Evolutionary conservation across 768 basidiomycete species (phyloP), one percentile per base, ranked within the genome.

Genomic region (Boletus fagicola): DNA sequence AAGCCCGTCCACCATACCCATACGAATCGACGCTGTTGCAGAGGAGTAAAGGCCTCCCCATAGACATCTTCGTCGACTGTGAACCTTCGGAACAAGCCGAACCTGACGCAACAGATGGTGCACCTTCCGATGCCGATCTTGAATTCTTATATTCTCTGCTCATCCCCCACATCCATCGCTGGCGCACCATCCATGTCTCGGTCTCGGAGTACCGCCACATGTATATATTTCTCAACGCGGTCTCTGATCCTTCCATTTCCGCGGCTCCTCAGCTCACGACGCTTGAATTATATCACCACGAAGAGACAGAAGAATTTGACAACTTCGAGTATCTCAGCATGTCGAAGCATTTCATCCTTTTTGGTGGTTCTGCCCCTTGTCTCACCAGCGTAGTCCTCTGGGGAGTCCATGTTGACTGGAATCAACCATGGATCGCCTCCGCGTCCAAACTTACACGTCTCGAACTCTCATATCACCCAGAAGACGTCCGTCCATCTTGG

Each of bases 351-450:
- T 82, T 85, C 71, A 71, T 77, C 12, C 76, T 82, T 18, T 84
- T 90, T 63, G 77, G 81, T 3, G 77, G 79, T 26, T 77, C 77
- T 18, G 70, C 73, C 9, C 89, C 89, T 1, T 77, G 73, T 9
- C 73, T 91, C 15, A 71, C 67, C 20, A 63, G 71, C 5, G 69
- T 83, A 35, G 73, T 74, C 11, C 74, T 91, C 28, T 88, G 85
- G 83, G 88, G 87, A 39, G 84, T 89, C 5, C 88, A 88, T 59
- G 68, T 90, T 35, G 78, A 84, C 55, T 91, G 89, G 89, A 74
- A 78, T 31, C 72, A 75, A 35, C 74, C 77, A 16, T 66, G 76
- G 22, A 59, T 71, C 30, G 31, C 55, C 6, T 61, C 65, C 4
- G 65, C 67, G 2, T n/a, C 58, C 30, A 62, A 58, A 9, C 72